Evolutionary conservation across 2,329 filamentous ascomycete species (phyloP).

Genomic region (Trichoderma hamatum): DNA sequence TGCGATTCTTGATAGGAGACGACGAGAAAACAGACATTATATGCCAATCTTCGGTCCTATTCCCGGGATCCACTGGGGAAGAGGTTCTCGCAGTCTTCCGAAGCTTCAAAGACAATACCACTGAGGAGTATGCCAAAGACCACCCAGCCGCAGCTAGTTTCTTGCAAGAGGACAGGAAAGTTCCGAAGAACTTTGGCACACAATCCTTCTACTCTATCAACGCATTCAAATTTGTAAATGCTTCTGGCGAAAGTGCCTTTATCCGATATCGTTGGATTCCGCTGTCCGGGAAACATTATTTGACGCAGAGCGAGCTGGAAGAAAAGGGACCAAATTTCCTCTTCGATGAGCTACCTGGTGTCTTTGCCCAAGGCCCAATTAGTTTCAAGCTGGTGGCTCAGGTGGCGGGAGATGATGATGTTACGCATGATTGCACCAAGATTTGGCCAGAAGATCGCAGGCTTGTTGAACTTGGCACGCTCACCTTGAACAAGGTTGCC

Average conservation of each 20-base stretch:
- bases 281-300: background rate
- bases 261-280: constrained; percentile 22
- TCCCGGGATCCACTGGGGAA: constrained; percentile 1
- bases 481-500: constrained; percentile 9
- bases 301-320: constrained; percentile 6
- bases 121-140: constrained; percentile 4
- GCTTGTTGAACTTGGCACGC: constrained; percentile 15
- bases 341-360: constrained; percentile 12
- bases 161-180: background rate
- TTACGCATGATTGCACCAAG: constrained; percentile 6
- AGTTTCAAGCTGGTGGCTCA: constrained; percentile 20
- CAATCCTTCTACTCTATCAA: constrained; percentile 24
- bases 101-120: background rate
- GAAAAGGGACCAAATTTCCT: constrained; percentile 11
- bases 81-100: constrained; percentile 5
- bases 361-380: constrained; percentile 7
- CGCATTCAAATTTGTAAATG: constrained; percentile 17
- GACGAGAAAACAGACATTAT: constrained; percentile 16
- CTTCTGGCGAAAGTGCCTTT: background rate
- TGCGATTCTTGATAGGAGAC: constrained; percentile 10
- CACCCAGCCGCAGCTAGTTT: constrained; percentile 8
- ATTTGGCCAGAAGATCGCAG: constrained; percentile 20
- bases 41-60: constrained; percentile 10
- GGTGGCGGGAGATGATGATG: constrained; percentile 9
- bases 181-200: constrained; percentile 6